Base-by-base conservation (phyloP, 106 monocot species). In the Dendrobium officinale region DNA sequence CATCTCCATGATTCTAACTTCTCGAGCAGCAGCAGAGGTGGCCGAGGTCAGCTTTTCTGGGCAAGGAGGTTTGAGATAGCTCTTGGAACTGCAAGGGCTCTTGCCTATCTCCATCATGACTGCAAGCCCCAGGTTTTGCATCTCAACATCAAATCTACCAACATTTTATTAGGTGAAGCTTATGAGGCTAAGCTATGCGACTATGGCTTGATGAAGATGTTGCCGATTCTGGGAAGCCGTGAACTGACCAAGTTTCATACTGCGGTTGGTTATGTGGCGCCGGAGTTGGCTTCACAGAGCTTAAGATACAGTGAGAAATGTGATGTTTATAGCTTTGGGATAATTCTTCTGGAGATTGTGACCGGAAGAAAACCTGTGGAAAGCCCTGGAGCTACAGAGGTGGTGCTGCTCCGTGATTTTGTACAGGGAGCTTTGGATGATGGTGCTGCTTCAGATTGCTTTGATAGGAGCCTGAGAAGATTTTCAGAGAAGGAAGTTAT, bases 241-340 rank as follows among this genome's bases (percentile, higher is more conserved):
- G 77, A 74, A 0, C 8, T 84, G 56, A 59, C 85, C 3, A 91
- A 86, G 82, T 93, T 95, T 40, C 99, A 91, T 76, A 79, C 83
- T 2, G 85, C 95, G 16, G 83, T 87, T 19, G 99, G 99, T 22
- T 99, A 99, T 72, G 87, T 93, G 4, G 95, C 99, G 3, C 99
- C 99, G 6, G 99, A 99, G 81, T 42, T 99, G 73, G 95, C 95
- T 16, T 86, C 89, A 7, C 93, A 93, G 79, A 87, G 91, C 85
- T 76, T 91, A 81, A 88, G 84, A 64, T 95, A 88, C 66, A 99
- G 93, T 72, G 93, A 95, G 16, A 99, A 99, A 79, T 93, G 93
- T 42, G 99, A 99, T 67, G 95, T 99, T 15, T 95, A 93, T 67
- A 99, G 99, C 86, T 99, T 99, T 68, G 99, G 99, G 44, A 88